These are phyloP conservation scores for Isoetes taiwanensis DNA, from an alignment of 75 land plant genomes.

Conservation along the genomic window DNA sequence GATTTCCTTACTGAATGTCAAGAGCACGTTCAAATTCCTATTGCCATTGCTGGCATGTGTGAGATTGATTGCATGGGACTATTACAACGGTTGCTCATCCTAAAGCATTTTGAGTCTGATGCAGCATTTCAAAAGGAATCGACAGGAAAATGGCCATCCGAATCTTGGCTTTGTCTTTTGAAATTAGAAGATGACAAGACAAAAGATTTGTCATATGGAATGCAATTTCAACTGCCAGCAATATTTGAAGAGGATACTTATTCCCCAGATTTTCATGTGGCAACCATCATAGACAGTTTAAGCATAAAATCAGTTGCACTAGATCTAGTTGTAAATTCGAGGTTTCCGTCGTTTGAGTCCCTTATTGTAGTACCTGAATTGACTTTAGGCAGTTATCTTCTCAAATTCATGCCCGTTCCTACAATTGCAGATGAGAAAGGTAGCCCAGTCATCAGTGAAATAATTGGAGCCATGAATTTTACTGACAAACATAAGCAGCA, in stretches of 20 bases:
- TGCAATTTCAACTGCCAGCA: no score
- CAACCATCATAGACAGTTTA: not conserved
- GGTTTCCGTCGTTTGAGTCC: constrained; percentile 5
- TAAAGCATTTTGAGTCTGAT: no score
- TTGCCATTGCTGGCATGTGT: no score
- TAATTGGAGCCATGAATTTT: not conserved
- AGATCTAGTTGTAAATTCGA: not conserved
- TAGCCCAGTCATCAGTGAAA: not conserved
- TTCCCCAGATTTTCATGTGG: not conserved
- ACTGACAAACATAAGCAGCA: not conserved
- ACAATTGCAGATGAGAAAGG: not conserved
- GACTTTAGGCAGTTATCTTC: not conserved
- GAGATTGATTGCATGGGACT: no score
- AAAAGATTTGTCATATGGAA: no score
- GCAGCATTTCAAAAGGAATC: no score
- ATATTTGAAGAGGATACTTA: not conserved
- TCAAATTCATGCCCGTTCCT: constrained; percentile 11
- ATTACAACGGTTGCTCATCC: no score
- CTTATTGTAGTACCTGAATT: constrained; percentile 14
- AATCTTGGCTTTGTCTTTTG: no score
- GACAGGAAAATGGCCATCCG: no score
- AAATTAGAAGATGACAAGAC: no score
- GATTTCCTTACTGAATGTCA: no score
- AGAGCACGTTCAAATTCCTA: no score
- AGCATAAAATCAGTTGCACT: not conserved